Conservation (phyloP, 139 green algal species). For the Yamagishiella unicocca region DNA sequence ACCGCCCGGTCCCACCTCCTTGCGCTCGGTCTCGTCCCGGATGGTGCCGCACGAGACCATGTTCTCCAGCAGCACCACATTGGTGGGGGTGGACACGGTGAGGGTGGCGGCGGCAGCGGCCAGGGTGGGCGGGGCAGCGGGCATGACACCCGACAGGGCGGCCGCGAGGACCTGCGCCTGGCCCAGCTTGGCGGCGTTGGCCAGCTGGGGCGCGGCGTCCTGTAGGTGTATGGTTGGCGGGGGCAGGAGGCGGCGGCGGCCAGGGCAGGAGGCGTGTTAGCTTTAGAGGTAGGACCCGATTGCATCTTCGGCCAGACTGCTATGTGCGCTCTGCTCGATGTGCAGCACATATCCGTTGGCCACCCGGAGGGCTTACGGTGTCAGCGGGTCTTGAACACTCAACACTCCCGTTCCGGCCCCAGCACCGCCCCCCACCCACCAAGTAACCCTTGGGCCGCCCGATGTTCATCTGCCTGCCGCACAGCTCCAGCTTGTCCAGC, state of each 20-base stretch:
- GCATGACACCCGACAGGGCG: constrained; percentile 5
- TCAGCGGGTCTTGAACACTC: too few relatives aligned
- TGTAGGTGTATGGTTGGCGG: not conserved
- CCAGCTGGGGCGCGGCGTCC: constrained; percentile 1
- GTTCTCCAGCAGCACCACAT: constrained; percentile 79
- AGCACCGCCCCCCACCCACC: constrained; percentile 62
- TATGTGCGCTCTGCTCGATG: too few relatives aligned
- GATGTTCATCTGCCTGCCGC: constrained; percentile 87
- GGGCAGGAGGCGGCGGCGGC: too few relatives aligned
- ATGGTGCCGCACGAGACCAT: constrained; percentile 71
- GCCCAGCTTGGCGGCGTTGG: constrained; percentile 56
- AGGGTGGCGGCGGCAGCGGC: not conserved
- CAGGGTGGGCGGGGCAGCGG: not conserved
- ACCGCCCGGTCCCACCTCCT: constrained; percentile 48
- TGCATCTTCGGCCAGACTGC: too few relatives aligned
- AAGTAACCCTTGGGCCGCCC: constrained; percentile 92
- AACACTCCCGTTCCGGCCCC: too few relatives aligned
- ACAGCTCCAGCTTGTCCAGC: constrained; percentile 93
- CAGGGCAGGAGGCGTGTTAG: too few relatives aligned
- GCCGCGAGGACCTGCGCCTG: constrained; percentile 63
- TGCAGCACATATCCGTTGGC: too few relatives aligned
- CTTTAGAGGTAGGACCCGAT: too few relatives aligned
- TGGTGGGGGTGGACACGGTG: constrained; percentile 53
- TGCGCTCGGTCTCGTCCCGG: constrained; percentile 56
- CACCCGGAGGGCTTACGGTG: too few relatives aligned